Conservation (phyloP, 108 stramenopile genomes). For the Chaetoceros tenuissimus region DNA sequence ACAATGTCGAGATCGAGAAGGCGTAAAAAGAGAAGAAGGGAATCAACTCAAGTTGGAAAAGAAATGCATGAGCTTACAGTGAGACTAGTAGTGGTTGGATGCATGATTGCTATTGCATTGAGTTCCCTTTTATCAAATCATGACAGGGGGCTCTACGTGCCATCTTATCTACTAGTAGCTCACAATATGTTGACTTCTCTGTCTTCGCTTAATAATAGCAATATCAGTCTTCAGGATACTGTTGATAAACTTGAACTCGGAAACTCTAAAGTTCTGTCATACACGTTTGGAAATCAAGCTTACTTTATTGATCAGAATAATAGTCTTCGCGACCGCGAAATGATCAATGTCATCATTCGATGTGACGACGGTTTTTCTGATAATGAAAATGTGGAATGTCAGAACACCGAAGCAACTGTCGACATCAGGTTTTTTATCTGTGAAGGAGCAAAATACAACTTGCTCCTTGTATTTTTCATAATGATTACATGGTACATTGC, state of each 20-base stretch:
- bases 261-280: too few species aligned
- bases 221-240: too few species aligned
- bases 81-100: constrained; percentile 62
- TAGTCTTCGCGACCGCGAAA: constrained; percentile 47
- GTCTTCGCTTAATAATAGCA: too few species aligned
- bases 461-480: constrained; percentile 47
- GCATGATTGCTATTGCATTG: constrained; percentile 36
- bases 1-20: not conserved
- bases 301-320: too few species aligned
- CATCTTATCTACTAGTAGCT: not conserved
- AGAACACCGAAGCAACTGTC: not conserved
- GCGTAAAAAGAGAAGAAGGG: too few species aligned
- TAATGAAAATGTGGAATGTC: not conserved
- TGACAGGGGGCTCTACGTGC: not conserved
- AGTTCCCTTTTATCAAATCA: constrained; percentile 49
- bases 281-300: too few species aligned
- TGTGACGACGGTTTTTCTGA: constrained; percentile 6
- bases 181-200: too few species aligned
- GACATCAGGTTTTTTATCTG: constrained; percentile 47
- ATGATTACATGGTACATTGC: constrained; percentile 65
- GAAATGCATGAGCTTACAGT: constrained; percentile 74
- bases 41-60: constrained; percentile 46
- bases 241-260: too few species aligned
- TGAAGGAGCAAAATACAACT: not conserved
- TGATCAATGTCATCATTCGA: constrained; percentile 29